These are phyloP conservation scores for Carpinus fangiana DNA, from an alignment of 306 rosid genomes.

Conservation along the genomic window DNA sequence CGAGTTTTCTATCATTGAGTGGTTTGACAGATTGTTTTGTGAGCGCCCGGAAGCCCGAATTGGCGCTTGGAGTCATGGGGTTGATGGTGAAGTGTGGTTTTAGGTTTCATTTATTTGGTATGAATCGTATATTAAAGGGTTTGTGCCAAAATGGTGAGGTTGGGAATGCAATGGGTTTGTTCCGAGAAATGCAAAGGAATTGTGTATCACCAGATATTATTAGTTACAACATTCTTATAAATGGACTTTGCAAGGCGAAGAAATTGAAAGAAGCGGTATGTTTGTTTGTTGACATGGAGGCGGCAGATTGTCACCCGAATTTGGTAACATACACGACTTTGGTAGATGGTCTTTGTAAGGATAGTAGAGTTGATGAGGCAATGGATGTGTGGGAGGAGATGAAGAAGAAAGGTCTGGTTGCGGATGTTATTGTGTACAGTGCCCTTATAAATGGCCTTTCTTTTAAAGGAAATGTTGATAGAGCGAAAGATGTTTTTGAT, in stretches of 20 bases:
- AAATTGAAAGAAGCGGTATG: slow-evolving; percentile 56
- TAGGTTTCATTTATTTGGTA: slow-evolving; percentile 36
- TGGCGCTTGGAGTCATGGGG: slow-evolving; percentile 57
- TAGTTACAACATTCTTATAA: slow-evolving; percentile 60
- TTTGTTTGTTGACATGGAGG: slow-evolving; percentile 63
- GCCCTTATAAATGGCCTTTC: slow-evolving; percentile 60
- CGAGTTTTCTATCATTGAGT: slow-evolving; percentile 49
- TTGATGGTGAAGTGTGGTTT: slow-evolving; percentile 64
- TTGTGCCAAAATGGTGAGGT: slow-evolving; percentile 46
- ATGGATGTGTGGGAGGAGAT: slow-evolving; percentile 60
- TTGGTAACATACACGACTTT: slow-evolving; percentile 50
- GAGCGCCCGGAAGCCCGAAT: slow-evolving; percentile 35
- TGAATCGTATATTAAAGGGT: slow-evolving; percentile 62
- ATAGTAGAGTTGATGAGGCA: slow-evolving; percentile 54
- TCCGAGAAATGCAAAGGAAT: slow-evolving; percentile 45
- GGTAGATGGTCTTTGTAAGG: slow-evolving; percentile 64
- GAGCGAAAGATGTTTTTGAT: slow-evolving; percentile 52
- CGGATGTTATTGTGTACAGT: slow-evolving; percentile 56
- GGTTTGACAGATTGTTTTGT: slow-evolving; percentile 61
- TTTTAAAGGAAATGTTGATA: slow-evolving; percentile 43
- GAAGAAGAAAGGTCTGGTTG: slow-evolving; percentile 55
- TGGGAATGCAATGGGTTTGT: slow-evolving; percentile 48
- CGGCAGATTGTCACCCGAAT: slow-evolving; percentile 44
- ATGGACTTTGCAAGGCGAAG: slow-evolving; percentile 65
- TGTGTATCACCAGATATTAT: slow-evolving; percentile 40